phyloP scores from a whole-genome alignment of 495 filamentous ascomycete genomes.

The Lasiosphaeria hispida region DNA sequence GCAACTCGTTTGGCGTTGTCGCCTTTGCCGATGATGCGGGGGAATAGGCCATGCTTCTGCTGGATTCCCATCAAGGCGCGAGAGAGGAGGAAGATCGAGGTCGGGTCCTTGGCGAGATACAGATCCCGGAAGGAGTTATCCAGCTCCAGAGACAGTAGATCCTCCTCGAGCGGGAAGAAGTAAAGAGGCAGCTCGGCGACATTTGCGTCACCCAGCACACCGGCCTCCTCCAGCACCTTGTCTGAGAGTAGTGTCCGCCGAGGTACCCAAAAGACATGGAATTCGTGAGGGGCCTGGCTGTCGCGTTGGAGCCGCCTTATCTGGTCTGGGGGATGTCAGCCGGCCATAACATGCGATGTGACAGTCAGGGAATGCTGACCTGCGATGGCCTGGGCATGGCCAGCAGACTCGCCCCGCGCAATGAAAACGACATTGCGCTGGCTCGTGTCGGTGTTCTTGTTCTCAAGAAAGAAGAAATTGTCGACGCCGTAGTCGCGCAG shows the following conservation, averaged over 20 bases:
- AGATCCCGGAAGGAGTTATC: conserved; percentile 83
- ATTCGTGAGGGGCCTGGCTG: conserved; percentile 86
- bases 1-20: conserved; percentile 87
- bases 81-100: conserved; percentile 79
- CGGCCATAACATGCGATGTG: not conserved
- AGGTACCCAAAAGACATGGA: conserved; percentile 90
- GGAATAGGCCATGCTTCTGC: conserved; percentile 87
- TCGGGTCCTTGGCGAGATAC: conserved; percentile 88
- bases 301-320: conserved; percentile 84
- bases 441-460: conserved; percentile 84
- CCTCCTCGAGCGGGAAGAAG: conserved; percentile 88
- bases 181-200: conserved; percentile 81
- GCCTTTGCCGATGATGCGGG: conserved; percentile 92
- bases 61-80: conserved; percentile 95
- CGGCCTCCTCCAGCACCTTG: conserved; percentile 87
- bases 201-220: conserved; percentile 88
- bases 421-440: conserved; percentile 96
- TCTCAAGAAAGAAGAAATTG: conserved; percentile 92
- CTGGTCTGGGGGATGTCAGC: conserved; percentile 66
- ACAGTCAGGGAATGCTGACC: conserved; percentile 57
- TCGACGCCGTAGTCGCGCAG: conserved; percentile 89
- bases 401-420: conserved; percentile 80
- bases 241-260: conserved; percentile 89
- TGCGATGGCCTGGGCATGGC: conserved; percentile 77
- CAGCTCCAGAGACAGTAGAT: conserved; percentile 87